Evolutionary conservation across 495 filamentous ascomycete species (phyloP).

Genomic region (Astrothelium subdiscretum): DNA sequence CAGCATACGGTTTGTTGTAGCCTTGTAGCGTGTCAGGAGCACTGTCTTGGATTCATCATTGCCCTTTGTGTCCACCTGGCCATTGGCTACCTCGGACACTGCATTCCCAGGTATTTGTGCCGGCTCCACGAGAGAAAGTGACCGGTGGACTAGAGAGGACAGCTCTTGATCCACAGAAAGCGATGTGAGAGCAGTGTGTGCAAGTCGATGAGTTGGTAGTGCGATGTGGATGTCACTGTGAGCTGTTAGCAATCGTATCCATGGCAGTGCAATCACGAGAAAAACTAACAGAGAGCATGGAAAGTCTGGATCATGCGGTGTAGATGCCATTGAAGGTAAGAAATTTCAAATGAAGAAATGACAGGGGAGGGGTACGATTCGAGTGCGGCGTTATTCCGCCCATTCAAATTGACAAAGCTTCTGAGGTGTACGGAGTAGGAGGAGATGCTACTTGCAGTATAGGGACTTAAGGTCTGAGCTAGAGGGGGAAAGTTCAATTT

Average conservation of each 20-base stretch:
- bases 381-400: background rate
- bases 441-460: too few relatives aligned
- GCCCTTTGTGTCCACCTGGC: slow-evolving; percentile 4
- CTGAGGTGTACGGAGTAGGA: too few relatives aligned
- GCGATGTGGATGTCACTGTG: slow-evolving; percentile 67
- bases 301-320: slow-evolving; percentile 22
- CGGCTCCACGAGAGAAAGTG: slow-evolving; percentile 43
- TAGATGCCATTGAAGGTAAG: slow-evolving; percentile 30
- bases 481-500: too few relatives aligned
- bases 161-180: slow-evolving; percentile 82
- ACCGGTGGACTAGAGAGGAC: slow-evolving; percentile 66
- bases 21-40: slow-evolving; percentile 66
- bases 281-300: slow-evolving; percentile 14
- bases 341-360: background rate
- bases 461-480: too few relatives aligned
- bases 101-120: slow-evolving; percentile 9
- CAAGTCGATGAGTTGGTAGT: slow-evolving; percentile 71
- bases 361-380: background rate
- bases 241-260: slow-evolving; percentile 2
- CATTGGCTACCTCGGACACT: slow-evolving; percentile 8
- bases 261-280: background rate
- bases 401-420: too few relatives aligned
- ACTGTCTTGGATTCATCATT: slow-evolving; percentile 40
- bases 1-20: slow-evolving; percentile 91
- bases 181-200: slow-evolving; percentile 60